These are phyloP conservation scores for Monosporozyma unispora DNA, from an alignment of 805 yeast genomes.

Conservation along the genomic window DNA sequence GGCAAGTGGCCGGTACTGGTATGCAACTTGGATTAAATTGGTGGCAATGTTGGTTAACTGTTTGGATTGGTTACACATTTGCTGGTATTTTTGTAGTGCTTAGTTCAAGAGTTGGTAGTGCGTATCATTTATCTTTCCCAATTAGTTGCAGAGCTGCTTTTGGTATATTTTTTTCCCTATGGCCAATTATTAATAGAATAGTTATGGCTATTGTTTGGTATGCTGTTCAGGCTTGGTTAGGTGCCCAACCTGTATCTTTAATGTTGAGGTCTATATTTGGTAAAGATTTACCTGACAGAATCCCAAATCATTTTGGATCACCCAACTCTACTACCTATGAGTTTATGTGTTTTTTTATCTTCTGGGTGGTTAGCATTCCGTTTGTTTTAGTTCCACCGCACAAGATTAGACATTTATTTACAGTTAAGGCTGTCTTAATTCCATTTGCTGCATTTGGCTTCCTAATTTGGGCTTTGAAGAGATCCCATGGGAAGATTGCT, in stretches of 20 bases:
- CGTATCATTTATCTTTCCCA: slow-evolving; percentile 80
- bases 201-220: slow-evolving; percentile 88
- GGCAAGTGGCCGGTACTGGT: slow-evolving; percentile 90
- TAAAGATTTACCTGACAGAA: slow-evolving; percentile 48
- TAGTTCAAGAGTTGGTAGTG: slow-evolving; percentile 71
- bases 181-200: slow-evolving; percentile 85
- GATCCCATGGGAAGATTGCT: slow-evolving; percentile 54
- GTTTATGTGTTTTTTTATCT: slow-evolving; percentile 68
- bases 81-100: slow-evolving; percentile 62
- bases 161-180: slow-evolving; percentile 78
- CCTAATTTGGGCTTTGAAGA: slow-evolving; percentile 74
- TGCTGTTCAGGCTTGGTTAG: slow-evolving; percentile 77
- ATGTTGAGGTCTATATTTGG: slow-evolving; percentile 77
- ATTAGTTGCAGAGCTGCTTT: slow-evolving; percentile 74
- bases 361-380: slow-evolving; percentile 74
- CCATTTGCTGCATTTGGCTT: slow-evolving; percentile 82
- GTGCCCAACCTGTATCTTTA: slow-evolving; percentile 74
- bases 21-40: slow-evolving; percentile 69
- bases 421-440: slow-evolving; percentile 67
- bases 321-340: slow-evolving; percentile 60
- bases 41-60: slow-evolving; percentile 90
- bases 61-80: slow-evolving; percentile 74
- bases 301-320: slow-evolving; percentile 51
- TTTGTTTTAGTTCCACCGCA: slow-evolving; percentile 81
- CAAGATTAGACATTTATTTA: slow-evolving; percentile 71